These are phyloP conservation scores for Cutaneotrichosporon mucoides DNA, from an alignment of 1,284 basidiomycete genomes.

Conservation along the genomic window DNA sequence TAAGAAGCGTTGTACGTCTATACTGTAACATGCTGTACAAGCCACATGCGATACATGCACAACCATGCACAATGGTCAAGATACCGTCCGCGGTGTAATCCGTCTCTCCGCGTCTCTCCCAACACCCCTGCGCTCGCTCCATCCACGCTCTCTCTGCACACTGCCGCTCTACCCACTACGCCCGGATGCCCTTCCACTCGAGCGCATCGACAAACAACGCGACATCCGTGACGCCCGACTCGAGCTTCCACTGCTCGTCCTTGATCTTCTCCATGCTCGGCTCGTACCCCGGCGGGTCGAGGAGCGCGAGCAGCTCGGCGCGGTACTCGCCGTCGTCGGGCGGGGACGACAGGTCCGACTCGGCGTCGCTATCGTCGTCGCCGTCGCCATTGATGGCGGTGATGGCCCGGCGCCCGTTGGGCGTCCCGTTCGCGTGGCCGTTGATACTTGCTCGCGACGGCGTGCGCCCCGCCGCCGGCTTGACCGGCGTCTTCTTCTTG, in stretches of 20 bases:
- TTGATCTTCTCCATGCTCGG: conserved; percentile 5
- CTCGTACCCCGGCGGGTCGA: conserved; percentile 24
- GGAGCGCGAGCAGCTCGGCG: conserved; percentile 18
- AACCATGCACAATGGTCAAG: too few species aligned
- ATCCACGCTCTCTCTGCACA: too few species aligned
- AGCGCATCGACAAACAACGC: conserved; percentile 32
- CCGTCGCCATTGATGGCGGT: too few species aligned
- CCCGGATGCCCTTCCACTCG: conserved; percentile 32
- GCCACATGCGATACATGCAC: too few species aligned
- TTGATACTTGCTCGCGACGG: neutral
- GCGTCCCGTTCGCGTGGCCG: too few species aligned
- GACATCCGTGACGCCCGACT: conserved; percentile 13
- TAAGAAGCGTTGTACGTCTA: too few species aligned
- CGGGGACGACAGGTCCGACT: conserved; percentile 18
- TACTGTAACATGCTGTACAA: too few species aligned
- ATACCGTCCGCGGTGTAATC: too few species aligned
- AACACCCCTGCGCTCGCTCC: too few species aligned
- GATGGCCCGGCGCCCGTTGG: too few species aligned
- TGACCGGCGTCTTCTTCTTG: conserved; percentile 2
- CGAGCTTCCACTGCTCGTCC: conserved; percentile 13
- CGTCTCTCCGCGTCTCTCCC: too few species aligned
- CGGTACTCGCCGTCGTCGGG: conserved; percentile 2
- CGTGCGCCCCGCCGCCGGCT: conserved; percentile 1
- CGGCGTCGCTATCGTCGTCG: conserved; percentile 1
- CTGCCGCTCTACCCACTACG: too few species aligned